phyloP scores from a whole-genome alignment of 306 rosid genomes.

The Trifolium fragiferum region DNA sequence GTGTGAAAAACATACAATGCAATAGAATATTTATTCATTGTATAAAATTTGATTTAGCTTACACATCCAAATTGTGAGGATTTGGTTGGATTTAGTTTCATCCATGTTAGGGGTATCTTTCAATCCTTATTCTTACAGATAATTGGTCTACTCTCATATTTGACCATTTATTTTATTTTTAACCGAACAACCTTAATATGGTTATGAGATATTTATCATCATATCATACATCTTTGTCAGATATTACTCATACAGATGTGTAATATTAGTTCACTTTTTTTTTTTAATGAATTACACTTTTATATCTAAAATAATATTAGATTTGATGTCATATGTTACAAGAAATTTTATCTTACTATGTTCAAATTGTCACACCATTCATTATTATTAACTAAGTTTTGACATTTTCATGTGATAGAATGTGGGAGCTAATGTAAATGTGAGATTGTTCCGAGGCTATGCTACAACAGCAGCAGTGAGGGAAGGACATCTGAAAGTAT shows the following conservation, averaged over 20 bases:
- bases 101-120: conserved; percentile 28
- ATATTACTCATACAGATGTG: not conserved
- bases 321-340: conserved; percentile 24
- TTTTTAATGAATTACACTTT: not conserved
- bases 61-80: conserved; percentile 2
- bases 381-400: not conserved
- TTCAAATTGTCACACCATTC: conserved; percentile 6
- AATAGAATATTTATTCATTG: not conserved
- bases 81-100: conserved; percentile 34
- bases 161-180: conserved; percentile 10
- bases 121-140: conserved; percentile 36
- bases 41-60: conserved; percentile 27
- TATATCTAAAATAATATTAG: conserved; percentile 8
- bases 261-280: not conserved
- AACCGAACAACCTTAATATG: not conserved
- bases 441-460: conserved; percentile 64
- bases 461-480: conserved; percentile 67
- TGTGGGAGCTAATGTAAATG: conserved; percentile 62
- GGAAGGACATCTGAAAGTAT: conserved; percentile 52
- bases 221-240: conserved; percentile 20
- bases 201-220: not conserved
- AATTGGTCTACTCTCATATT: conserved; percentile 12
- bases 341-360: not conserved
- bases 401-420: conserved; percentile 43
- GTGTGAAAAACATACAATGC: not conserved